Percentiles rank a stretch among this genome's conserved stretches.
These are phyloP conservation scores for Penicillium waksmanii DNA, from an alignment of 495 filamentous ascomycete species.

Conservation along the genomic window DNA sequence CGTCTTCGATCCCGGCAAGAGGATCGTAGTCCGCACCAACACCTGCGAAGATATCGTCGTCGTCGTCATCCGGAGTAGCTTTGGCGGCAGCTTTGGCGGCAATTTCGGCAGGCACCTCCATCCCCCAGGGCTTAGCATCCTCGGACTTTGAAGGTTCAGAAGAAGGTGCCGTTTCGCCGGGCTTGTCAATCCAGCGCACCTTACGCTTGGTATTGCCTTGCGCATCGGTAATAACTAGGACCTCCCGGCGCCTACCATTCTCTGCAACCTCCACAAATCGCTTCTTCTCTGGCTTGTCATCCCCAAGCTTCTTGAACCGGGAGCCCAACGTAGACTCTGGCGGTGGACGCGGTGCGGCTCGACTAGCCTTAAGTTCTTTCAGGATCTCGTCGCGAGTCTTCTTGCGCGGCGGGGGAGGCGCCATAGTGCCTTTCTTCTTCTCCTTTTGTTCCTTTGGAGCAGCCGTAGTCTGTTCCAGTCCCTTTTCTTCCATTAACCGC, in stretches of 20 bases:
- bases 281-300: constrained; percentile 57
- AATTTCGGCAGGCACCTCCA: constrained; percentile 70
- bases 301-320: constrained; percentile 82
- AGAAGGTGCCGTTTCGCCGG: constrained; percentile 37
- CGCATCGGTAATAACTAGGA: constrained; percentile 83
- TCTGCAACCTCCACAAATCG: constrained; percentile 76
- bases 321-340: constrained; percentile 64
- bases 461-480: constrained; percentile 55
- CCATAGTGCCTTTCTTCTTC: constrained; percentile 79
- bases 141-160: constrained; percentile 63
- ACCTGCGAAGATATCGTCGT: constrained; percentile 84
- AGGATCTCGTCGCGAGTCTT: constrained; percentile 82
- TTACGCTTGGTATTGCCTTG: constrained; percentile 89
- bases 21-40: constrained; percentile 89
- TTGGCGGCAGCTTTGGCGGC: constrained; percentile 28
- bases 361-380: constrained; percentile 75
- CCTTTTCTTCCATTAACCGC: constrained; percentile 63
- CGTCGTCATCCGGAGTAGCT: constrained; percentile 50
- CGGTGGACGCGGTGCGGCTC: constrained; percentile 57
- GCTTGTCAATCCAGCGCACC: constrained; percentile 57
- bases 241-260: constrained; percentile 68
- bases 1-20: constrained; percentile 68
- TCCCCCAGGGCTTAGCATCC: constrained; percentile 68
- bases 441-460: constrained; percentile 54
- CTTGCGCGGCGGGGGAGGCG: constrained; percentile 65